Base-by-base conservation (phyloP, 768 basidiomycete genomes). In the Pilatotrama ljubarskyi region DNA sequence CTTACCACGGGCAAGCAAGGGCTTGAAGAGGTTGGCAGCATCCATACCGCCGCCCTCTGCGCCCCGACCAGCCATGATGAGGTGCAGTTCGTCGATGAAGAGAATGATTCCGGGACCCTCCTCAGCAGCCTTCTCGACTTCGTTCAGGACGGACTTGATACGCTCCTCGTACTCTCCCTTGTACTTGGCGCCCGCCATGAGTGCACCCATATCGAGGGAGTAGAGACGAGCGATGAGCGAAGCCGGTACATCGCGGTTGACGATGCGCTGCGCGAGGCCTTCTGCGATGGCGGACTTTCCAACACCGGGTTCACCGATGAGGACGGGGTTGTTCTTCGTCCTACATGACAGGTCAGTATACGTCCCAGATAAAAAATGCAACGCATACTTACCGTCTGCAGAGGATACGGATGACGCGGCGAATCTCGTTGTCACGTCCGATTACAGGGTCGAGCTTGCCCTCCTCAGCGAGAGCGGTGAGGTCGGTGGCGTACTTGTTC, bases 161-260 rank as follows among this genome's bases (percentile, higher is more conserved):
- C 95, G 90, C 72, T 98, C 95, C 75, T 98, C 95, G 73, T 95
- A 99, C 75, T 98, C 94, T 49, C 90, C 96, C 70, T 95, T 95
- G 78, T 93, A 95, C 71, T 90, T 90, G 18, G 90, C 90, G 40
- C 91, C 90, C 13, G 93, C 93, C 90, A 94, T 94, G 55, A 98
- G 82, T 0, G 95, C 93, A 63, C 95, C 95, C 90, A 97, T 91
- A 70, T 97, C 95, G 32, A 98, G 81, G 6, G 93, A 88, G 72
- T 83, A 94, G 13, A 95, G 79, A 9, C 90, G 84, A 3, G 84
- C 83, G 49, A 93, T 79, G 26, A 95, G 72, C 48, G 80, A 83
- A 15, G 81, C 82, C 20, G 93, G 93, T 7, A 95, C 93, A 74
- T 98, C 95, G 49, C 94, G 86, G 66, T 95, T 93, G 67, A 97